A percentile compares a stretch with the other conserved stretches of the same genome.
phyloP scores from a whole-genome alignment of 371 early-diverging fungal species.

The Syncephalastrum contaminatum region DNA sequence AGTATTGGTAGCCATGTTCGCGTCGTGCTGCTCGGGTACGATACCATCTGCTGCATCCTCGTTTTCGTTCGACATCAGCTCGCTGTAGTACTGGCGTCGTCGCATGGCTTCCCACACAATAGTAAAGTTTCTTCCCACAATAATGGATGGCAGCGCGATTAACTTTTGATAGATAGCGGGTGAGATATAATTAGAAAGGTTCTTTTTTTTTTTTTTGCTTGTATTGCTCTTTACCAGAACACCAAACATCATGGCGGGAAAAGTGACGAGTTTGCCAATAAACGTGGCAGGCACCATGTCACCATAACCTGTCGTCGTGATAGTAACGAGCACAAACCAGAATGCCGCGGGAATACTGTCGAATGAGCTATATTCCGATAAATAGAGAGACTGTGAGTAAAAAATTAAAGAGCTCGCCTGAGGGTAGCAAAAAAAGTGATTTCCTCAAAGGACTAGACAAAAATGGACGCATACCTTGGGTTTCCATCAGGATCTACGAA shows the following conservation, averaged over 20 bases:
- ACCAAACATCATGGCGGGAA: constrained; percentile 85
- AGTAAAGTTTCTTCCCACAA: constrained; percentile 86
- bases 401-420: neutral
- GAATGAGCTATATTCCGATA: constrained; percentile 45
- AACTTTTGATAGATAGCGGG: constrained; percentile 29
- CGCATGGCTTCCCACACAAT: constrained; percentile 84
- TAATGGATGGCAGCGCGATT: constrained; percentile 86
- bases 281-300: constrained; percentile 86
- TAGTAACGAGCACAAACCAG: constrained; percentile 82
- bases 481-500: constrained; percentile 66
- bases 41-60: constrained; percentile 14
- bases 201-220: neutral
- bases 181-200: neutral
- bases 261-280: constrained; percentile 80
- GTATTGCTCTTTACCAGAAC: constrained; percentile 51
- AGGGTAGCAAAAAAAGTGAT: neutral
- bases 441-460: neutral
- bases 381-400: neutral
- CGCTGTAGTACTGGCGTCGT: constrained; percentile 25
- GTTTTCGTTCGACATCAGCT: constrained; percentile 7
- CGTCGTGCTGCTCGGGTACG: constrained; percentile 14
- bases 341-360: constrained; percentile 84
- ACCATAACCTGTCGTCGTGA: constrained; percentile 87
- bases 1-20: constrained; percentile 8
- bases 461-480: constrained; percentile 44